Conservation (phyloP, 1,284 basidiomycete species). For the Boletus subluridellus region DNA sequence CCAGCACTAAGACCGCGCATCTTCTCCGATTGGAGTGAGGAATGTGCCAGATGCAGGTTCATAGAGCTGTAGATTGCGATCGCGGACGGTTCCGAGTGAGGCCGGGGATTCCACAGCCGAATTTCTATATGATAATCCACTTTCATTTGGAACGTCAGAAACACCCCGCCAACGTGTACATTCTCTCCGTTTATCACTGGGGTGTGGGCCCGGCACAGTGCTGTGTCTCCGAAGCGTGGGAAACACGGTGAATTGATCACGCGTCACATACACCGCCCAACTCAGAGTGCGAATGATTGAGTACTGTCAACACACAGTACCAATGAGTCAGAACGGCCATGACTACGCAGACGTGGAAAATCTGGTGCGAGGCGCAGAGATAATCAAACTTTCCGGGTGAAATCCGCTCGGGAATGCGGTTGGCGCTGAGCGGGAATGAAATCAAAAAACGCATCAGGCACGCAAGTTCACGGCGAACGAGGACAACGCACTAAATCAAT, state of each 20-base stretch:
- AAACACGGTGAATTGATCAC: conserved; percentile 25
- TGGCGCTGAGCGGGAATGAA: conserved; percentile 55
- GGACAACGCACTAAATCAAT: conserved; percentile 69
- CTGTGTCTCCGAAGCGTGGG: conserved; percentile 24
- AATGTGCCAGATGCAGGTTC: conserved; percentile 11
- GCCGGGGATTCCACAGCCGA: conserved; percentile 20
- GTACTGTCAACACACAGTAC: conserved; percentile 51
- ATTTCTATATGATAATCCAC: conserved; percentile 33
- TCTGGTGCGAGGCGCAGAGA: conserved; percentile 78
- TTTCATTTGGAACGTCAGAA: conserved; percentile 27
- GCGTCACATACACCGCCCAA: conserved; percentile 32
- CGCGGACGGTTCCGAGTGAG: conserved; percentile 25
- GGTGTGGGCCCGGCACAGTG: conserved; percentile 14
- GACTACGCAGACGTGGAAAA: conserved; percentile 84
- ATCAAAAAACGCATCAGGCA: conserved; percentile 25
- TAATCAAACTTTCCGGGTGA: conserved; percentile 79
- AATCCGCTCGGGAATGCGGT: conserved; percentile 77
- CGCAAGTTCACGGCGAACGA: conserved; percentile 27
- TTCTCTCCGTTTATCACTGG: conserved; percentile 30
- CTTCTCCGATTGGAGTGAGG: conserved; percentile 9
- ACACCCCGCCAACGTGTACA: conserved; percentile 30
- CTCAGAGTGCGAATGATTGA: conserved; percentile 55
- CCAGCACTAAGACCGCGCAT: conserved; percentile 28
- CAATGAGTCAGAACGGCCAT: conserved; percentile 78
- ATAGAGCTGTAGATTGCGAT: conserved; percentile 14